Percentiles rank a stretch among this genome's conserved stretches.
Evolutionary conservation across 345 rosid genomes (phyloP).

Genomic region (Pelargonium nanum): DNA sequence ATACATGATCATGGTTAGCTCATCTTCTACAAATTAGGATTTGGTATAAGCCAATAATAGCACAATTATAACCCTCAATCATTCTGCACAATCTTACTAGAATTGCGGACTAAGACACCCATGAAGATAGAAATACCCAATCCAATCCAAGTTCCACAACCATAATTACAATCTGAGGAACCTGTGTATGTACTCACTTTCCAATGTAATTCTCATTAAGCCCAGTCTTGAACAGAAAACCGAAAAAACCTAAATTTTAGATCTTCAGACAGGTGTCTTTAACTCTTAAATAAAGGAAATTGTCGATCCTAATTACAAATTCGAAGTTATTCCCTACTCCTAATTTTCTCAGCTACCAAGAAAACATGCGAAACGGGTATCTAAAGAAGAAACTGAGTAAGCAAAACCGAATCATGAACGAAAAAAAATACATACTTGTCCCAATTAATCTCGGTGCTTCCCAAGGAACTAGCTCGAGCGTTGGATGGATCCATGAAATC

Average conservation of each 20-base stretch:
- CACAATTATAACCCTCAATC: too few relatives aligned
- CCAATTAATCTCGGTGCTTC: slow-evolving; percentile 91
- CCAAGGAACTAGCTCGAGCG: slow-evolving; percentile 56
- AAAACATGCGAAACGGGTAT: background rate
- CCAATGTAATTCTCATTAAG: background rate
- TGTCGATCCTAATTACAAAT: background rate
- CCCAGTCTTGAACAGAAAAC: background rate
- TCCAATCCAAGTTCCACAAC: background rate
- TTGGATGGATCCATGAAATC: slow-evolving; percentile 15
- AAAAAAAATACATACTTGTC: slow-evolving; percentile 53
- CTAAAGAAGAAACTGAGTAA: too few relatives aligned
- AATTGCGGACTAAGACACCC: too few relatives aligned
- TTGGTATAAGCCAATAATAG: too few relatives aligned
- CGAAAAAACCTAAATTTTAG: background rate
- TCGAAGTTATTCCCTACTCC: background rate
- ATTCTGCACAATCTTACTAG: too few relatives aligned
- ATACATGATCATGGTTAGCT: too few relatives aligned
- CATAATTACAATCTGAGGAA: background rate
- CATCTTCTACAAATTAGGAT: too few relatives aligned
- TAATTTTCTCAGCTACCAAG: background rate
- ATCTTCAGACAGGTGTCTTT: background rate
- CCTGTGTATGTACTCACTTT: background rate
- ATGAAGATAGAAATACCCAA: too few relatives aligned
- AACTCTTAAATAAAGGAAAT: background rate
- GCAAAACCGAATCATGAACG: background rate